These are phyloP conservation scores for Turnera subulata DNA, from an alignment of 345 rosid species.

Conservation along the genomic window DNA sequence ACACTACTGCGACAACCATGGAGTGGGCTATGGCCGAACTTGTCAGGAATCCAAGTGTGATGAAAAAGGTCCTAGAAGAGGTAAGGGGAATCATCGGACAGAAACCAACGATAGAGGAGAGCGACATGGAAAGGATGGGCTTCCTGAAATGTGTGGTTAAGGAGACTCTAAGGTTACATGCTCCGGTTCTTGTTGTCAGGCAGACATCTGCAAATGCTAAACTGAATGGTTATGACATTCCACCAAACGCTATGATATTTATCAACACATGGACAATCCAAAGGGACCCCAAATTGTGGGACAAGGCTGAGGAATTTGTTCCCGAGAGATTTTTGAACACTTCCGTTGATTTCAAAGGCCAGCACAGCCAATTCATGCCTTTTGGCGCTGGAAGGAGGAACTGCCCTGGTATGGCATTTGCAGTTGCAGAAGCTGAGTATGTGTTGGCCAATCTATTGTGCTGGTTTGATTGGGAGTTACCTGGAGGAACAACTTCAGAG, in stretches of 20 bases:
- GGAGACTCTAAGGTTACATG: conserved; percentile 20
- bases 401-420: conserved; percentile 19
- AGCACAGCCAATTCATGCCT: conserved; percentile 4
- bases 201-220: conserved; percentile 4
- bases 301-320: conserved; percentile 12
- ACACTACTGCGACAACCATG: conserved; percentile 16
- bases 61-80: conserved; percentile 25
- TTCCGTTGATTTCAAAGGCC: conserved; percentile 11
- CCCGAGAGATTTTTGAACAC: conserved; percentile 12
- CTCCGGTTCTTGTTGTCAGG: not conserved
- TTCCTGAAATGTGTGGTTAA: conserved; percentile 12
- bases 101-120: conserved; percentile 7
- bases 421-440: conserved; percentile 4
- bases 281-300: conserved; percentile 17
- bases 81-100: conserved; percentile 16
- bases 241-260: conserved; percentile 10
- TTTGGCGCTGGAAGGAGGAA: conserved; percentile 16
- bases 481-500: conserved; percentile 7
- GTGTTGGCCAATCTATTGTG: conserved; percentile 14
- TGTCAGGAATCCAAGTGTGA: conserved; percentile 14
- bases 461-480: conserved; percentile 30
- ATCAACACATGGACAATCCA: conserved; percentile 19
- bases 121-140: conserved; percentile 6
- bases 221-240: conserved; percentile 14
- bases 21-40: conserved; percentile 31